Conservation (phyloP, 768 basidiomycete genomes). For the Amanita pseudoporphyria region DNA sequence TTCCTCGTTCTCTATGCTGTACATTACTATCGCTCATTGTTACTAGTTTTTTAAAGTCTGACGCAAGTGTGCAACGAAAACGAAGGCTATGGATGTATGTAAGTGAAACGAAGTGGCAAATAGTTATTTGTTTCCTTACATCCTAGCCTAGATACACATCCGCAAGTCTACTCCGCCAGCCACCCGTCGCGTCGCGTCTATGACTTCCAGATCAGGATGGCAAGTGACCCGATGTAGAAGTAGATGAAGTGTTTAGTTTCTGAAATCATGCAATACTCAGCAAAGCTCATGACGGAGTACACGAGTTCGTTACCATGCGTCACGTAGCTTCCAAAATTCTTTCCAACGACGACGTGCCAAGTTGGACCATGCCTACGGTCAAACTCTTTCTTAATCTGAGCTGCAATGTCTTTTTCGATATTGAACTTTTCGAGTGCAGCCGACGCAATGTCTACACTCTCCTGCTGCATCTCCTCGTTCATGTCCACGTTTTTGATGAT, state of each 20-base stretch:
- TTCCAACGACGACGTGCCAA: conserved; percentile 98
- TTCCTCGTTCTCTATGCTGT: conserved; percentile 4
- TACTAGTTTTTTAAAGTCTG: not conserved
- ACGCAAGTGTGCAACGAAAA: not conserved
- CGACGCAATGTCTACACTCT: conserved; percentile 80
- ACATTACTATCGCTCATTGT: conserved; percentile 7
- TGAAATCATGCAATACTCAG: conserved; percentile 22
- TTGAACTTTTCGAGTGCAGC: conserved; percentile 83
- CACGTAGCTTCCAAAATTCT: conserved; percentile 98
- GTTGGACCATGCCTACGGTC: conserved; percentile 88
- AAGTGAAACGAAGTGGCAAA: not conserved
- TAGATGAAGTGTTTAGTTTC: conserved; percentile 99
- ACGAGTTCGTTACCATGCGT: conserved; percentile 64
- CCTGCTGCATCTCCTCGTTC: conserved; percentile 94
- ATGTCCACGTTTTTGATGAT: conserved; percentile 97
- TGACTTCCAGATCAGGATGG: conserved; percentile 94
- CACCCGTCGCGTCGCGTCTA: conserved; percentile 22
- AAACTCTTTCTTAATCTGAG: conserved; percentile 97
- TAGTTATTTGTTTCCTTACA: not conserved
- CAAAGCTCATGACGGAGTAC: conserved; percentile 8
- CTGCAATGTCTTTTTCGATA: conserved; percentile 98
- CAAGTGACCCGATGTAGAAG: conserved; percentile 90
- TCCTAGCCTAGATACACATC: not conserved
- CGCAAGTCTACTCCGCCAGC: not conserved
- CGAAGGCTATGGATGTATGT: no score